Base-by-base conservation (phyloP, 345 rosid species). In the Populus ilicifolia region DNA sequence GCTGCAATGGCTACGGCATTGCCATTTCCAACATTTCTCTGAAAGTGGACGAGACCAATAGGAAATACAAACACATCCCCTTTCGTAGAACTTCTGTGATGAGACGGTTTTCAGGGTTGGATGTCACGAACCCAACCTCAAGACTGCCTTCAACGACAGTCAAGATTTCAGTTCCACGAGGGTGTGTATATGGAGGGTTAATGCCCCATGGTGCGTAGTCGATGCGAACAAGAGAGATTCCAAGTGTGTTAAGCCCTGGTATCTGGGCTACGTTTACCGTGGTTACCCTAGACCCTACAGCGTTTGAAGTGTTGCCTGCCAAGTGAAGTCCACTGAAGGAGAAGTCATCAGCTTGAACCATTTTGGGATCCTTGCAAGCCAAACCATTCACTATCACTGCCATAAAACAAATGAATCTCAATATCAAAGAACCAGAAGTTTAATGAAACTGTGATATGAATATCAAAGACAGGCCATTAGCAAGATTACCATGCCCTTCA, bases 1-100 rank as follows among this genome's bases (percentile, higher is more conserved):
- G 63, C 48, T 30, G 75, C 80, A 16, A 77, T 14, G 5, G 80
- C 80, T 21, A 77, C 48, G 8, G 75, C 80, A 6, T 29, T 23
- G 20, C 46, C 64, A 0, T 71, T 44, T 11, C 75, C 80, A 13
- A 77, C n/a, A 64, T 77, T 77, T 25, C 46, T 62, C 14, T 77
- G 80, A 17, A 71, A 77, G 56, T 71, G 80, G 63, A 77, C 35
- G 16, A 77, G 56, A 0, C 74, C 74, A 70, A 70, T 4, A 39
- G 79, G 79, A 29, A 69, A 69, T 6, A 71, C 64, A 20, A 77
- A 39, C 4, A 63, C 75, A n/a, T 78, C 80, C 80, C 80, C 6
- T 75, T 50, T 0, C 65, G 20, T 11, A 78, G 7, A n/a, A 78
- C n/a, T 20, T 78, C 72, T 67, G 71, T n/a, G 56, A 78, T 43